Evolutionary conservation across 1,284 basidiomycete species (phyloP).

Genomic region (Cryptococcus sp.): DNA sequence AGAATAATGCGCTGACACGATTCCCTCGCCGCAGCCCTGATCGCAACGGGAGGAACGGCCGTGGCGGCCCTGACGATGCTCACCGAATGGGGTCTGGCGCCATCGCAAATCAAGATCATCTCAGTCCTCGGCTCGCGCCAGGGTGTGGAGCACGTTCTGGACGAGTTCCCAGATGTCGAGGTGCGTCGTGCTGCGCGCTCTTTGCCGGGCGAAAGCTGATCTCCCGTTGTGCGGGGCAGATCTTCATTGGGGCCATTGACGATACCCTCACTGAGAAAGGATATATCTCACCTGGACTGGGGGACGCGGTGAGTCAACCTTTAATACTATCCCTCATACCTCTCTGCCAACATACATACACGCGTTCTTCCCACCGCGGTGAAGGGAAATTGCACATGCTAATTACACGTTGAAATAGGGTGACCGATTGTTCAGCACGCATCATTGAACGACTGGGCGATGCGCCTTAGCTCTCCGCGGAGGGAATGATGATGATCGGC

Average conservation of each 20-base stretch:
- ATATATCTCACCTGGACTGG: conserved; percentile 81
- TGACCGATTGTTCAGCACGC: conserved; percentile 32
- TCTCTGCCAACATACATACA: background rate
- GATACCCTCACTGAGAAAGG: conserved; percentile 69
- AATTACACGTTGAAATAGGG: conserved; percentile 11
- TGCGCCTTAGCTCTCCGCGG: too few relatives aligned
- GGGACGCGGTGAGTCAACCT: conserved; percentile 68
- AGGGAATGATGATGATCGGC: too few relatives aligned
- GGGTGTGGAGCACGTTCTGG: conserved; percentile 70
- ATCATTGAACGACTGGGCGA: too few relatives aligned
- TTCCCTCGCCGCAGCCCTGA: conserved; percentile 58
- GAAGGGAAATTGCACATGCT: background rate
- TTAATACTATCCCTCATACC: background rate
- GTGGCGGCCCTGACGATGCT: conserved; percentile 82
- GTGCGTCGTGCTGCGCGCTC: conserved; percentile 53
- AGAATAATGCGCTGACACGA: too few relatives aligned
- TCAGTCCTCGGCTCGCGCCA: conserved; percentile 75
- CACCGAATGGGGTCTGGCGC: conserved; percentile 76
- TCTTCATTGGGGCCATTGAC: conserved; percentile 83
- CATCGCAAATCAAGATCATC: conserved; percentile 72
- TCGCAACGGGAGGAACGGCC: conserved; percentile 93
- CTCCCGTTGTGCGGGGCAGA: conserved; percentile 56
- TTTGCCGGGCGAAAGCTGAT: background rate
- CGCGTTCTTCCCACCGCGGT: too few relatives aligned
- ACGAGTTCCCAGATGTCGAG: conserved; percentile 76